phyloP scores from a whole-genome alignment of 768 basidiomycete genomes.

The Grammothele lineata region DNA sequence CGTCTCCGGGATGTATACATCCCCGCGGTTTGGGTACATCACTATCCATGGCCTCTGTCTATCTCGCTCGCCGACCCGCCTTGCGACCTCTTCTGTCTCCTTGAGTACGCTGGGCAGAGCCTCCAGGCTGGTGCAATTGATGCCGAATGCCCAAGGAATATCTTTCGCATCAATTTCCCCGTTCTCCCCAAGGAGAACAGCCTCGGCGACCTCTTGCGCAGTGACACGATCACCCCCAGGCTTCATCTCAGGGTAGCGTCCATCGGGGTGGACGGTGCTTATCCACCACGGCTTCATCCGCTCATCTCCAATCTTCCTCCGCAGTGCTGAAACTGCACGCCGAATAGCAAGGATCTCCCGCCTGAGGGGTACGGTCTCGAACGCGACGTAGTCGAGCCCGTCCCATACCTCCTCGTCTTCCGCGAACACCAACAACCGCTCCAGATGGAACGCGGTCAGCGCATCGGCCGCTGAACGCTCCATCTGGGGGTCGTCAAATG shows the following conservation, averaged over 20 bases:
- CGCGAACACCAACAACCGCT: slow-evolving; percentile 53
- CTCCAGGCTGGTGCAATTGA: slow-evolving; percentile 64
- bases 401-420: slow-evolving; percentile 47
- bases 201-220: slow-evolving; percentile 39
- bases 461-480: slow-evolving; percentile 40
- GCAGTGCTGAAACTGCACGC: slow-evolving; percentile 46
- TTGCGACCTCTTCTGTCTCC: slow-evolving; percentile 1
- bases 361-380: slow-evolving; percentile 73
- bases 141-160: slow-evolving; percentile 54
- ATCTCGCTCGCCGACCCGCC: slow-evolving; percentile 9
- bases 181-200: slow-evolving; percentile 31
- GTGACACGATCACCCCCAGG: slow-evolving; percentile 23
- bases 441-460: slow-evolving; percentile 58
- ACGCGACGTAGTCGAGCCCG: slow-evolving; percentile 58
- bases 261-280: slow-evolving; percentile 55
- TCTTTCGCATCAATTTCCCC: background rate
- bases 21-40: slow-evolving; percentile 70
- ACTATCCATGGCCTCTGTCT: slow-evolving; percentile 47
- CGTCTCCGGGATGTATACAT: slow-evolving; percentile 44
- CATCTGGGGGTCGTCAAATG: slow-evolving; percentile 36
- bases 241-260: slow-evolving; percentile 40
- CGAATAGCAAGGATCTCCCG: slow-evolving; percentile 66
- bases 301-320: background rate
- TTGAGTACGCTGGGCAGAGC: slow-evolving; percentile 4
- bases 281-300: slow-evolving; percentile 71